Base-by-base conservation (phyloP, 2,329 filamentous ascomycete species). In the Stachybotrys echinatus region DNA sequence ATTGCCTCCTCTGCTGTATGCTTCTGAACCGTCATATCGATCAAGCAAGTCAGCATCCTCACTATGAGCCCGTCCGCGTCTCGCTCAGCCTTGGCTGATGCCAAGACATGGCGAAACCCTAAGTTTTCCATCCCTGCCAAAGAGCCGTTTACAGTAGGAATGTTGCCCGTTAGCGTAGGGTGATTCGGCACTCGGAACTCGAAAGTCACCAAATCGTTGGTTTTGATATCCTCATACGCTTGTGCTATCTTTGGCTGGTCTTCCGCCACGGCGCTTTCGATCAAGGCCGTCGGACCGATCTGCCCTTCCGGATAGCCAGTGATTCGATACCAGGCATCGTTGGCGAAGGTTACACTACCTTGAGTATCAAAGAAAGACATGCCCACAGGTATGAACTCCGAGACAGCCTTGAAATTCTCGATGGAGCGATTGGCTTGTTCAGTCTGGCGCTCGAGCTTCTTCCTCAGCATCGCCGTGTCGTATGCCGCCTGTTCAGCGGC, bases 301-400 rank as follows among this genome's bases (percentile, higher is more conserved):
- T 62, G 54, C 17, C 63, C 67, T 52, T 56, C 64, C 37, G 71
- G 62, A 44, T 72, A 68, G 1, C 76, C 75, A 1, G 75, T 78
- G 34, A 81, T 77, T 38, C 72, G 70, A 56, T 77, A 73, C 71
- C 75, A 90, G 8, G 84, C 81, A 46, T 87, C 80, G 58, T 91
- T 91, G 52, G 84, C 86, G 61, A 86, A 89, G 1, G 77, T 81
- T 50, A 90, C 79, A 38, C 79, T 77, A 12, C 86, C 87, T 45
- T 77, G 71, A 2, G 76, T 73, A 59, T 87, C 80, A 12, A 84
- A 81, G 51, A 90, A 87, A 59, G 85, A 88, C 68, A 90, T 84
- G 18, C 87, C 87, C 1, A 88, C 83, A 0, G 87, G 87, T 2
- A 87, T 83, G 47, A 89, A 84, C 57, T 89, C 85, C 2, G 86